A percentile compares a stretch with the other conserved stretches of the same genome.
These are phyloP conservation scores for Apiosordaria backusii DNA, from an alignment of 495 filamentous ascomycete species.

Conservation along the genomic window DNA sequence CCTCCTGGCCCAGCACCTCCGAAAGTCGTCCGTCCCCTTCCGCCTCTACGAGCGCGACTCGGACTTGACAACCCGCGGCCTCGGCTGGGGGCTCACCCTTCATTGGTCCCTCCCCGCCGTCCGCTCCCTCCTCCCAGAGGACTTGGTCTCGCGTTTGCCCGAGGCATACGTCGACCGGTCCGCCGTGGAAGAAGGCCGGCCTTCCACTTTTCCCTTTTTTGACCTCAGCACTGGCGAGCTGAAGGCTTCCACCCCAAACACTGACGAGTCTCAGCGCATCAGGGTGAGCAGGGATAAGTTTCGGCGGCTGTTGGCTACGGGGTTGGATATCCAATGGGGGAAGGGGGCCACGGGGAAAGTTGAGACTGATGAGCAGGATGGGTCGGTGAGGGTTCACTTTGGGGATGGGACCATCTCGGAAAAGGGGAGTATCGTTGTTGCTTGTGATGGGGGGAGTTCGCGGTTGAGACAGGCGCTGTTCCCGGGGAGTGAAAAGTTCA, in stretches of 20 bases:
- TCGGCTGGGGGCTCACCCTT: constrained; percentile 59
- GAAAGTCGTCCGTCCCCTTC: constrained; percentile 39
- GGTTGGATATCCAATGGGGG: constrained; percentile 43
- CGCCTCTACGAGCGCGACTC: constrained; percentile 55
- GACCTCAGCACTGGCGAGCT: constrained; percentile 50
- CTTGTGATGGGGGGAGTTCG: constrained; percentile 34
- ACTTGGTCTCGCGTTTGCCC: constrained; percentile 45
- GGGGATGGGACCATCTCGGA: constrained; percentile 29
- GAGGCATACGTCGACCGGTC: constrained; percentile 46
- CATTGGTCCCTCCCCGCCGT: constrained; percentile 55
- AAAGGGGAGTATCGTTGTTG: constrained; percentile 28
- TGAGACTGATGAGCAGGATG: constrained; percentile 14
- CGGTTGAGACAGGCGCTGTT: constrained; percentile 27
- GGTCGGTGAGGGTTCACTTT: constrained; percentile 26
- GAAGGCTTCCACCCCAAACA: constrained; percentile 37
- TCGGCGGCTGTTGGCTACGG: constrained; percentile 45
- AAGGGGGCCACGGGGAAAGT: constrained; percentile 21
- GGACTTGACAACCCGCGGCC: constrained; percentile 41
- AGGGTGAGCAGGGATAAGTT: constrained; percentile 50
- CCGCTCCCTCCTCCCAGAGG: constrained; percentile 46
- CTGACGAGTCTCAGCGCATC: constrained; percentile 47
- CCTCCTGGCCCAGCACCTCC: constrained; percentile 56
- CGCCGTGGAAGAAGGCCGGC: constrained; percentile 17
- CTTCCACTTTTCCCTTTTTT: constrained; percentile 48
- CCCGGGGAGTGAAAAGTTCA: constrained; percentile 19